These are phyloP conservation scores for Hypoxylon cercidicola DNA, from an alignment of 495 filamentous ascomycete genomes.

Conservation along the genomic window DNA sequence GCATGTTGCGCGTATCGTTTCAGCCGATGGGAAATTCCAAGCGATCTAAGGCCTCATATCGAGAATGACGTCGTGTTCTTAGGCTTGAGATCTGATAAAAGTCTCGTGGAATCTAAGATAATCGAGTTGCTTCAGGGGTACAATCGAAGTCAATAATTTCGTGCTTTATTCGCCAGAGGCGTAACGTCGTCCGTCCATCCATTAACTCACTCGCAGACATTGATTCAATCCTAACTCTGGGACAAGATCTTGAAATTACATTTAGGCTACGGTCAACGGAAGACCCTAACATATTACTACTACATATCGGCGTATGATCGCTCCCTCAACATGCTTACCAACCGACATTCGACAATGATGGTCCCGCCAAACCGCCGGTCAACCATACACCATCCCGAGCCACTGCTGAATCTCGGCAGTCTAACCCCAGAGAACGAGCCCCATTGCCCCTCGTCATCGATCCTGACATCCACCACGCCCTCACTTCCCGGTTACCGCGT, in stretches of 20 bases:
- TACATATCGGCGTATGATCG: background rate
- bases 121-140: slow-evolving; percentile 14
- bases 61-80: slow-evolving; percentile 23
- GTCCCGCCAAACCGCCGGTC: slow-evolving; percentile 25
- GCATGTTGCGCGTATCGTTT: slow-evolving; percentile 32
- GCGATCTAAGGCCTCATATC: slow-evolving; percentile 29
- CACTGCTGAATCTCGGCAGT: slow-evolving; percentile 15
- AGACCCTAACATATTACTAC: background rate
- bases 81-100: slow-evolving; percentile 31
- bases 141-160: slow-evolving; percentile 11
- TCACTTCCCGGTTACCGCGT: slow-evolving; percentile 35
- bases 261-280: background rate
- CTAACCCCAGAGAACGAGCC: slow-evolving; percentile 33
- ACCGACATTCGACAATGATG: slow-evolving; percentile 42
- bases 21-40: slow-evolving; percentile 33
- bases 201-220: background rate
- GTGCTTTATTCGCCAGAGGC: background rate
- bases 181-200: background rate
- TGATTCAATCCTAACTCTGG: too few species aligned
- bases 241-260: too few species aligned
- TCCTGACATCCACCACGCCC: slow-evolving; percentile 37
- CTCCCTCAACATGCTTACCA: slow-evolving; percentile 37
- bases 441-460: slow-evolving; percentile 23
- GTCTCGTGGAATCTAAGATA: slow-evolving; percentile 22
- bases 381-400: slow-evolving; percentile 3